Evolutionary conservation across 768 basidiomycete species (phyloP).

Genomic region (Tricholoma sp.): DNA sequence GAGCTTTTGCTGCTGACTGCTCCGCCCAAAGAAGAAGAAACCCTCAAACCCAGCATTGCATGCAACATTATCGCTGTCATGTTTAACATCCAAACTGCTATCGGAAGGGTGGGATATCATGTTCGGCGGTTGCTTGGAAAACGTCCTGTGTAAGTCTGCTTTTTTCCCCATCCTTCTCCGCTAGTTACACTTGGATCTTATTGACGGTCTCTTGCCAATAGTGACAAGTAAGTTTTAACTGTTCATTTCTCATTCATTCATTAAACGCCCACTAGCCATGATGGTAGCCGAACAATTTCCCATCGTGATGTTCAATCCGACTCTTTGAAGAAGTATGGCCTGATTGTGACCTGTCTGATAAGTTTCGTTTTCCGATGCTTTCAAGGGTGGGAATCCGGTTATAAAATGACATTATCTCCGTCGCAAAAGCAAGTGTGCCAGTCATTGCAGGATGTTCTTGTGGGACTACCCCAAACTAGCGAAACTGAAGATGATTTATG

Average conservation of each 20-base stretch:
- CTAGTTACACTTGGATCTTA: not conserved
- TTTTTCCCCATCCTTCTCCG: not conserved
- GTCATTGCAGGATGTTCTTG: not conserved
- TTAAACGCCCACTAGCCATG: not conserved
- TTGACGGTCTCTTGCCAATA: not conserved
- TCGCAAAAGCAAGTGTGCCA: not conserved
- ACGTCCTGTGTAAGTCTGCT: not conserved
- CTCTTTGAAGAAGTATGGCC: not conserved
- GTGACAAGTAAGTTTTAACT: not conserved
- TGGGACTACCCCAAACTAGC: not conserved
- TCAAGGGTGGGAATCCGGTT: not conserved
- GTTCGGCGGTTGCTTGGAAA: not conserved
- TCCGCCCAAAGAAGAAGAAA: not conserved
- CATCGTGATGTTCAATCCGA: not conserved
- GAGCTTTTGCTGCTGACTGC: not conserved
- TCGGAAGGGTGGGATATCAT: not conserved
- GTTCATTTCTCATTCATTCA: not conserved
- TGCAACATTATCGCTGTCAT: not conserved
- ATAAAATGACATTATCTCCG: not conserved
- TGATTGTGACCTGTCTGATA: not conserved
- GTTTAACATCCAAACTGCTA: not conserved
- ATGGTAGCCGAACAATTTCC: not conserved
- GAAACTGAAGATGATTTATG: not conserved
- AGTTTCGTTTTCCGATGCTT: not conserved
- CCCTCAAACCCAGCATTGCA: not conserved